Conservation (phyloP, 2,329 filamentous ascomycete species). For the Didymella glomerata region DNA sequence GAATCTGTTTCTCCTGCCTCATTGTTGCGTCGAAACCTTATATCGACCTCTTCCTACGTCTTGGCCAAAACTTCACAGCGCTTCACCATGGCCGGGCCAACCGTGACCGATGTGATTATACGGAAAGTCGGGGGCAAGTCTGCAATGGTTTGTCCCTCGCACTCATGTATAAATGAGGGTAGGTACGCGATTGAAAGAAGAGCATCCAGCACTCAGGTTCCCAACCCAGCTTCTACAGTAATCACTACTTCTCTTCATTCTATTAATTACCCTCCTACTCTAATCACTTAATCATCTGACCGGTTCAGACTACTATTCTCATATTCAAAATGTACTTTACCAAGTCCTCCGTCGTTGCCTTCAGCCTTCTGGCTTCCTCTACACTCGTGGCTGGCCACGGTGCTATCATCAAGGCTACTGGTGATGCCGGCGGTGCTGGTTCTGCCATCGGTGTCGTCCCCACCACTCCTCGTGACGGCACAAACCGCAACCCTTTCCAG, state of each 20-base stretch:
- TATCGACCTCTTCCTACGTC: conserved; percentile 29
- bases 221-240: conserved; percentile 47
- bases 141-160: conserved; percentile 3
- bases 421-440: conserved; percentile 64
- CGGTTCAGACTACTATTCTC: conserved; percentile 53
- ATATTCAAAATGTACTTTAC: conserved; percentile 54
- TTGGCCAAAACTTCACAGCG: conserved; percentile 43
- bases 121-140: conserved; percentile 1
- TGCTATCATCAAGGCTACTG: conserved; percentile 66
- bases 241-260: conserved; percentile 45
- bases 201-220: conserved; percentile 48
- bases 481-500: conserved; percentile 68
- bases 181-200: conserved; percentile 30
- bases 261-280: conserved; percentile 34
- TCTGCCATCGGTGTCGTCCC: conserved; percentile 63
- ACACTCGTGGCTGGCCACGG: conserved; percentile 68
- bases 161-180: conserved; percentile 40
- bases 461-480: conserved; percentile 68
- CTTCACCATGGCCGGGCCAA: conserved; percentile 29
- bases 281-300: conserved; percentile 43
- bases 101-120: conserved; percentile 19
- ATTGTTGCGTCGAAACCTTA: conserved; percentile 28
- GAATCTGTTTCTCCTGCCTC: conserved; percentile 27
- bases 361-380: conserved; percentile 63
- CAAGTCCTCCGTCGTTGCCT: conserved; percentile 49